Conservation (phyloP, 176 grass and related monocot species). For the Cocos nucifera region DNA sequence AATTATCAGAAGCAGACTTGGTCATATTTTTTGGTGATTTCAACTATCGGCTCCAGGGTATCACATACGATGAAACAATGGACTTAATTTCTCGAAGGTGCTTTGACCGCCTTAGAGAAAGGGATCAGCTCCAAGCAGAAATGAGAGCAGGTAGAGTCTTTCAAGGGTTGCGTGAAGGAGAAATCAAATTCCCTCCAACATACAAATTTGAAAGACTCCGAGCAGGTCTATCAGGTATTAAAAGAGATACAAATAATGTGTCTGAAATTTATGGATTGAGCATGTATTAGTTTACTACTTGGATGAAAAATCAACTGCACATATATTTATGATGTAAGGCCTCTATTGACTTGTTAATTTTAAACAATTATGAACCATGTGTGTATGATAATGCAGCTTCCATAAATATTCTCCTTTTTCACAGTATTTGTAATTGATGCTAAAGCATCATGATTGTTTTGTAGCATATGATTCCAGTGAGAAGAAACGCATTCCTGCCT, state of each 20-base stretch:
- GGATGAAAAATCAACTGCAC: too few species aligned
- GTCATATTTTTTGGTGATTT: conserved; percentile 93
- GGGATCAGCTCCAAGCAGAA: conserved; percentile 76
- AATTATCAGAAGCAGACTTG: conserved; percentile 74
- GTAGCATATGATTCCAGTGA: conserved; percentile 87
- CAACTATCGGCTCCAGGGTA: conserved; percentile 68
- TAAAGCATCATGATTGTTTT: conserved; percentile 10
- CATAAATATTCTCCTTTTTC: too few species aligned
- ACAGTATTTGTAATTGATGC: too few species aligned
- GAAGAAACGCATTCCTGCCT: conserved; percentile 90
- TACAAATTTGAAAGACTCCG: conserved; percentile 89
- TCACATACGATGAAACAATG: conserved; percentile 78
- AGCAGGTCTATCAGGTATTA: conserved; percentile 55
- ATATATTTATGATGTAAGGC: too few species aligned
- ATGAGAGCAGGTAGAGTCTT: conserved; percentile 81
- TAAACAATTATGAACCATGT: too few species aligned
- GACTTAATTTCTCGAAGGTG: conserved; percentile 42
- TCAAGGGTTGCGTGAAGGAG: conserved; percentile 80
- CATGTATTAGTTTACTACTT: too few species aligned
- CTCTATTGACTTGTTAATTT: too few species aligned
- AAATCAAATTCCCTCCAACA: conserved; percentile 68
- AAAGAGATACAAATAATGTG: background rate
- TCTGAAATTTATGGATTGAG: too few species aligned
- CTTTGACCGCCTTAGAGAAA: conserved; percentile 62
- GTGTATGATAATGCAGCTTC: too few species aligned